Evolutionary conservation across 1,139 yeast genomes (phyloP), one percentile per base, ranked within the genome.

Genomic region (Pichia sp.): DNA sequence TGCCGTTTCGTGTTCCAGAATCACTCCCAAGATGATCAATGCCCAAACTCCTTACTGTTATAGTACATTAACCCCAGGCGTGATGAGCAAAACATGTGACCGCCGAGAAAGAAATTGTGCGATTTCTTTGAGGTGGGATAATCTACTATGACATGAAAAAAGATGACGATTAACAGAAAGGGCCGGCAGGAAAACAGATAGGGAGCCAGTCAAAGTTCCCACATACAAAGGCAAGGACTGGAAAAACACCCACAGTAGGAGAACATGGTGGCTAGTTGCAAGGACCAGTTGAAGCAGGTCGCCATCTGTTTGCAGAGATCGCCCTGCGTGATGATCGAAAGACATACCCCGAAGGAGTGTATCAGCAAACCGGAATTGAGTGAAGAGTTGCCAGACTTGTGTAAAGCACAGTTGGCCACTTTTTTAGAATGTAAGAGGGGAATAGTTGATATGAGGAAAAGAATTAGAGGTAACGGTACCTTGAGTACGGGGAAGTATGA

Each of bases 251-350:
- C 30, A 41, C 18, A 25, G 6, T 18, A 41, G 6, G 9, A n/a
- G 31, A 31, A 12, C 13, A 65, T 66, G 69, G 68, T 64, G 48
- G 69, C 69, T 30, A 65, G 68, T 76, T 93, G 99, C 70, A 85
- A 87, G 64, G 99, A 93, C 69, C 95, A 91, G 64, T 81, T 90
- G 63, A 88, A 82, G 62, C 96, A 96, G 16, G 89, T 93, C 57
- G 98, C 98, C 7, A 85, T 93, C 23, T 93, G 99, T 66, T 76
- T 93, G 47, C 99, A 93, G 68, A 76, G 97, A 66, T 90, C 98
- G 4, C 98, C 98, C 16, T 93, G 99, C 69, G 99, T 93, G 52
- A 78, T 93, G 73, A 79, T 93, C 41, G 88, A 93, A 58, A 75
- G 99, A 58, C 79, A 93, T 69, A 87, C 90, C 2, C 99, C 99